phyloP scores from a whole-genome alignment of 371 early-diverging fungal genomes.

The Synchytrium microbalum region DNA sequence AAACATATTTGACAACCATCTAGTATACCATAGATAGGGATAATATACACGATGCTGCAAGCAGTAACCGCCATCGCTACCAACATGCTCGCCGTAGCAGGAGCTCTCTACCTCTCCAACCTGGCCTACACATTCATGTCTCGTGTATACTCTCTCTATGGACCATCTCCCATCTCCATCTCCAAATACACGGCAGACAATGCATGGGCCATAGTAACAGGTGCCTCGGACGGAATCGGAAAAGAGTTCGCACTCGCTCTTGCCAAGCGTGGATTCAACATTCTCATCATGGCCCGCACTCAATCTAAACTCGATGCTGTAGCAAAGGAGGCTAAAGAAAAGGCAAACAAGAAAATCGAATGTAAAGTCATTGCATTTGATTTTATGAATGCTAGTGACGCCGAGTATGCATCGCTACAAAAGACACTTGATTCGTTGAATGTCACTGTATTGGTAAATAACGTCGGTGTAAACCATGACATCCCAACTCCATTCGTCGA shows the following conservation, averaged over 20 bases:
- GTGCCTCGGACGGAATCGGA: conserved; percentile 97
- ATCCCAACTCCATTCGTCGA: conserved; percentile 76
- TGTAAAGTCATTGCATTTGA: conserved; percentile 57
- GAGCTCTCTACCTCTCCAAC: conserved; percentile 9
- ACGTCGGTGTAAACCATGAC: conserved; percentile 87
- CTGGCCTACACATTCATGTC: conserved; percentile 7
- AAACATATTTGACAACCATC: too few species aligned
- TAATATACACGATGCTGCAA: too few species aligned
- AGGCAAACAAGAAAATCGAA: not conserved
- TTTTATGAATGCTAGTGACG: conserved; percentile 55
- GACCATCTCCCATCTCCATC: too few species aligned
- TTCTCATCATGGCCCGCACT: conserved; percentile 84
- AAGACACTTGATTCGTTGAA: conserved; percentile 67
- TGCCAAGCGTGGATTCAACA: conserved; percentile 66
- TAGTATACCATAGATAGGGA: too few species aligned
- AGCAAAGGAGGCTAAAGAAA: conserved; percentile 49
- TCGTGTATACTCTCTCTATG: conserved; percentile 9
- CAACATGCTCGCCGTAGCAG: conserved; percentile 13
- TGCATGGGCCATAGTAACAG: conserved; percentile 97
- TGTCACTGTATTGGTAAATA: conserved; percentile 81
- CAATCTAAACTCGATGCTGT: conserved; percentile 73
- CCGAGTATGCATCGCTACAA: conserved; percentile 48
- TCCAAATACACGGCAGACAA: too few species aligned
- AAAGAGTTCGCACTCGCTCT: conserved; percentile 88
- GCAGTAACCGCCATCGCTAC: conserved; percentile 14